Base-by-base conservation (phyloP, 2,329 filamentous ascomycete genomes). In the Paraphoma sp. region DNA sequence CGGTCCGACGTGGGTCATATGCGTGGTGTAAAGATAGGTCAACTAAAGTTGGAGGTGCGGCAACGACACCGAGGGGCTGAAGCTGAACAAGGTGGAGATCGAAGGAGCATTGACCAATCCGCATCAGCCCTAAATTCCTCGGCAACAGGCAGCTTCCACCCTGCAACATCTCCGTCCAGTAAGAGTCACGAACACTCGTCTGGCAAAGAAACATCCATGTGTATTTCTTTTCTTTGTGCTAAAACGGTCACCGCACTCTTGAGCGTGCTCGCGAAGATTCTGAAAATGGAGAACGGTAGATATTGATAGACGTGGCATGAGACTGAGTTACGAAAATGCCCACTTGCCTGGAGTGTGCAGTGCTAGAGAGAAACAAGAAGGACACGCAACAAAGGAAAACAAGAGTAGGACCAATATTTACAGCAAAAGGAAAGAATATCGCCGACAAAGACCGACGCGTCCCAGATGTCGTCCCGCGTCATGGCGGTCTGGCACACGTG, bases 91-190 rank as follows among this genome's bases (percentile, higher is more conserved):
- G 31, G 41, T 49, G 23, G 46, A 45, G 30, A 18, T 52, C n/a
- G 17, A 33, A 11, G n/a, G 43, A 16, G 50, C 51, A 23, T 43
- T 42, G 44, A 42, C 36, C 33, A 36, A 36, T 36, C 33, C 40
- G 45, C 48, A 48, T 56, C 54, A 56, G 54, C 54, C 54, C 54
- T 56, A 49, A 49, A 51, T 45, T 10, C 45, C 54, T 56, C 17
- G 49, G 49, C 53, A 17, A 18, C 7, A 28, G 44, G n/a, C 40
- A 42, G 16, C 40, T 42, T 45, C 17, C 42, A 29, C 42, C 9
- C 2, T 28, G 14, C 16, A 18, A 40, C 6, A 16, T 29, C 6
- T 9, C 48, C 40, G 31, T 33, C 48, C 48, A 44, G 36, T 53
- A 16, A 38, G 51, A 42, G n/a, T 48, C 16, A 18, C 46, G 16